Percentiles rank a stretch among this genome's conserved stretches.
Evolutionary conservation across 306 rosid genomes (phyloP).

Genomic region (Quercus gilva): DNA sequence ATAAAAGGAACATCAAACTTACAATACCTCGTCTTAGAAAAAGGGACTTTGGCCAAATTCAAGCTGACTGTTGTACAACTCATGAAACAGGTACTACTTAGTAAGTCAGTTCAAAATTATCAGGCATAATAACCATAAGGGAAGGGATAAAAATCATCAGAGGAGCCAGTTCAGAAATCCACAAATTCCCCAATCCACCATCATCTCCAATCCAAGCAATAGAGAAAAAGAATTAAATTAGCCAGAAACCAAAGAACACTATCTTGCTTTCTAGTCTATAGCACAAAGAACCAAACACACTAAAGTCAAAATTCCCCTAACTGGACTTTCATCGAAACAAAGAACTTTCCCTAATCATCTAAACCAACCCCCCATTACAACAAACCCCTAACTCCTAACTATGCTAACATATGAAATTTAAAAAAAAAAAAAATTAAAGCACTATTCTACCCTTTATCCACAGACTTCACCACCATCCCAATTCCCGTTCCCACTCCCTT

Average conservation of each 20-base stretch:
- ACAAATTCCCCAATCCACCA: slow-evolving; percentile 9
- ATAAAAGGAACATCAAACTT: neutral
- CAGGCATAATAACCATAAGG: neutral
- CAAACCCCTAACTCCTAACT: slow-evolving; percentile 35
- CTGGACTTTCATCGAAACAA: slow-evolving; percentile 17
- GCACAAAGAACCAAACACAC: slow-evolving; percentile 21
- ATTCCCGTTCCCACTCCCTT: slow-evolving; percentile 30
- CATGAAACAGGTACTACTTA: neutral
- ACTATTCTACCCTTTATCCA: slow-evolving; percentile 39
- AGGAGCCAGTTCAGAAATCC: slow-evolving; percentile 14
- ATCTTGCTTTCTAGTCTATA: slow-evolving; percentile 5
- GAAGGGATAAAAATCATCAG: neutral
- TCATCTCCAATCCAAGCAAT: slow-evolving; percentile 26
- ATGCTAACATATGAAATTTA: slow-evolving; percentile 18
- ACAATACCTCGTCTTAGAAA: neutral
- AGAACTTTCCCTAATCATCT: slow-evolving; percentile 30
- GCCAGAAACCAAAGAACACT: slow-evolving; percentile 12
- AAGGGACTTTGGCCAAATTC: neutral
- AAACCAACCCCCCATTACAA: slow-evolving; percentile 19
- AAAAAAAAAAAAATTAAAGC: slow-evolving; percentile 3
- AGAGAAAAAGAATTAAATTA: slow-evolving; percentile 21
- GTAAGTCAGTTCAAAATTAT: slow-evolving; percentile 15
- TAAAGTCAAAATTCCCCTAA: slow-evolving; percentile 26
- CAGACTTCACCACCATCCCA: slow-evolving; percentile 25
- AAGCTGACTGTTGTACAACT: slow-evolving; percentile 6